Conservation (phyloP, 2,329 filamentous ascomycete genomes). For the Fonsecaea nubica region DNA sequence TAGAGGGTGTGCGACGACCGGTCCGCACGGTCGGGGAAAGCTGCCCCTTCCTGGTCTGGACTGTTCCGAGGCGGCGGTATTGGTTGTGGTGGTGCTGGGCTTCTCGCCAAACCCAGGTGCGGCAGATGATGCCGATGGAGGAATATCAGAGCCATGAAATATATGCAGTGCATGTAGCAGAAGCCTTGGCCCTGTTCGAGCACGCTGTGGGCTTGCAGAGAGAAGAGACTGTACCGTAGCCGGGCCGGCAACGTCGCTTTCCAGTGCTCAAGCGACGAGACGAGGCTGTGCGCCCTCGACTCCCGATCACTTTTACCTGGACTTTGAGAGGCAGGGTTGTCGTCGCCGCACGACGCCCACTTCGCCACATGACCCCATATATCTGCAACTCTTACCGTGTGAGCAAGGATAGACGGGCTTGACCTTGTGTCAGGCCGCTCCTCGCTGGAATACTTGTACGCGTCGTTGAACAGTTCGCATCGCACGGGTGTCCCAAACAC, state of each 20-base stretch:
- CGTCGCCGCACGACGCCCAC: background rate
- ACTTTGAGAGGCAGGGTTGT: background rate
- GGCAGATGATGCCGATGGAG: background rate
- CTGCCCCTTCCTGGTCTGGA: background rate
- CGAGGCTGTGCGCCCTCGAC: background rate
- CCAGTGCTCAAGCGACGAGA: background rate
- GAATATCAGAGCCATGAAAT: constrained; percentile 2
- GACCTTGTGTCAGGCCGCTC: background rate
- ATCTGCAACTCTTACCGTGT: background rate
- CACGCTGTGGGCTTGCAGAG: constrained; percentile 3
- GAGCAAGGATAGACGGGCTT: background rate
- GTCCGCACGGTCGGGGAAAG: background rate
- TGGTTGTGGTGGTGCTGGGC: too few species aligned
- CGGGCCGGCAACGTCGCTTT: background rate
- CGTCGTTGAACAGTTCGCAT: background rate
- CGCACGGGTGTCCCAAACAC: background rate
- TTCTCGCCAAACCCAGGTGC: background rate
- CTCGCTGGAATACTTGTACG: background rate
- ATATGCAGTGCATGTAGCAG: constrained; percentile 5
- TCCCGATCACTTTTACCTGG: background rate
- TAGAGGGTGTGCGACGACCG: background rate
- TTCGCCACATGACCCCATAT: constrained; percentile 1
- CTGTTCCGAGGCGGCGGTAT: background rate
- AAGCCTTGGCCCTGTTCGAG: background rate
- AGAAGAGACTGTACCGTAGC: background rate